These are phyloP conservation scores for Populus pruinosa DNA, from an alignment of 345 rosid genomes.

Conservation along the genomic window DNA sequence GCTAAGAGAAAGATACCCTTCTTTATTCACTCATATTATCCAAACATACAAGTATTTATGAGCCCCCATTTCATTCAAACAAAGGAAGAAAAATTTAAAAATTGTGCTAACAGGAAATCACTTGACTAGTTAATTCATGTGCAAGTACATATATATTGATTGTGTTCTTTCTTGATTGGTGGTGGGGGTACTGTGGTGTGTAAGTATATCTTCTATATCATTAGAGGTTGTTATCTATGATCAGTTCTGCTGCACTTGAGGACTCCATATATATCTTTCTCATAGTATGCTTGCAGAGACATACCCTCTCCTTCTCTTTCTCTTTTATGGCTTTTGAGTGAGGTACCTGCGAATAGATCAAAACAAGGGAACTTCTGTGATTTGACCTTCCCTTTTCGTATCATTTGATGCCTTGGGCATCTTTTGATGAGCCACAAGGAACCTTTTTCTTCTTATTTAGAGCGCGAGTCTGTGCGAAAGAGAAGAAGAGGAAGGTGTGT, in stretches of 20 bases:
- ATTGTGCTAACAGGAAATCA: not conserved
- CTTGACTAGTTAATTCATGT: too few relatives aligned
- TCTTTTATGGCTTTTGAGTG: conserved; percentile 17
- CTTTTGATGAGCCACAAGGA: conserved; percentile 4
- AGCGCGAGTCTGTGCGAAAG: not conserved
- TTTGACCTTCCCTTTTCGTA: conserved; percentile 45
- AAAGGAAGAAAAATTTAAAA: not conserved
- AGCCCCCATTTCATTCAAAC: not conserved
- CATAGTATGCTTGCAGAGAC: not conserved
- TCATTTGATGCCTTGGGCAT: conserved; percentile 36
- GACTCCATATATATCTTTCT: not conserved
- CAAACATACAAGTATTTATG: conserved; percentile 13
- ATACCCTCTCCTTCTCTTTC: conserved; percentile 3
- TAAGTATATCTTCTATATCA: too few relatives aligned
- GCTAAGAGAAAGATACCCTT: conserved; percentile 46
- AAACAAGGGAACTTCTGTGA: conserved; percentile 33
- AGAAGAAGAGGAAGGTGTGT: not conserved
- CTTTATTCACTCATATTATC: conserved; percentile 43
- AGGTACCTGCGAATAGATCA: conserved; percentile 43
- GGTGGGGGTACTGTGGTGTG: too few relatives aligned
- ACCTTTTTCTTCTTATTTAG: not conserved
- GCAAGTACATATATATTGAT: too few relatives aligned
- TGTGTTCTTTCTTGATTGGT: too few relatives aligned
- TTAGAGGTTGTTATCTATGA: too few relatives aligned
- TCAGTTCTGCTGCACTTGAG: too few relatives aligned